Conservation (phyloP, 2,329 filamentous ascomycete species). For the Phialophora tarda region DNA sequence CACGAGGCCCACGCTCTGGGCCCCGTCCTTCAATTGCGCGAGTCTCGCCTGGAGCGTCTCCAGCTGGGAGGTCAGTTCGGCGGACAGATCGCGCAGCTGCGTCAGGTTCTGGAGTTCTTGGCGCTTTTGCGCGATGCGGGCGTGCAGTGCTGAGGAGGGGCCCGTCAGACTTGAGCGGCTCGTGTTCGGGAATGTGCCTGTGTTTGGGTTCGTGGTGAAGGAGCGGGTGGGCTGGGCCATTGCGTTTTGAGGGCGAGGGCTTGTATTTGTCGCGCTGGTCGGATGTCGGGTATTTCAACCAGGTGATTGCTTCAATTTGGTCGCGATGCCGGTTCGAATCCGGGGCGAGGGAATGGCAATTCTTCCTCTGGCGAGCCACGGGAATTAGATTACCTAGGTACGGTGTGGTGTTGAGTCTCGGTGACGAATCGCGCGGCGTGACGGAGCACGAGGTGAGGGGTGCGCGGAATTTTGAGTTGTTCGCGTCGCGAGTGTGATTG, state of each 20-base stretch:
- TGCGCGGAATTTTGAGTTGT: slow-evolving; percentile 2
- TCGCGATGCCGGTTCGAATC: not conserved
- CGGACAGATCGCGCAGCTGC: slow-evolving; percentile 66
- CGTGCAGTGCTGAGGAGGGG: slow-evolving; percentile 56
- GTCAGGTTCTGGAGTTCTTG: slow-evolving; percentile 66
- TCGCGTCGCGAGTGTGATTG: slow-evolving; percentile 8
- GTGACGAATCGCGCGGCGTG: not conserved
- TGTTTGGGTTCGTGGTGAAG: slow-evolving; percentile 36
- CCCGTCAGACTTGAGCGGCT: slow-evolving; percentile 45
- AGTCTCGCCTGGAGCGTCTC: slow-evolving; percentile 66
- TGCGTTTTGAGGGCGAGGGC: not conserved
- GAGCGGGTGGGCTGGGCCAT: not conserved
- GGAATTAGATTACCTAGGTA: too few species aligned
- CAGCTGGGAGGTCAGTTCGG: slow-evolving; percentile 67
- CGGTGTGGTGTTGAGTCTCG: too few species aligned
- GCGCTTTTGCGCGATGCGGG: slow-evolving; percentile 68
- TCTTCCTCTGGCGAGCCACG: too few species aligned
- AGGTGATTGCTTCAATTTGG: not conserved
- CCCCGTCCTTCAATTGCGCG: slow-evolving; percentile 65
- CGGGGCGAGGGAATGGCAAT: not conserved
- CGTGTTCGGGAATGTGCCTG: slow-evolving; percentile 35
- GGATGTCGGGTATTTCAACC: too few species aligned
- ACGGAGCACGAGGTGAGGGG: not conserved
- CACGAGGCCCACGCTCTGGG: slow-evolving; percentile 70
- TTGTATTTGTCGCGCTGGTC: not conserved